Evolutionary conservation across 1,284 basidiomycete genomes (phyloP).

Genomic region (Cryptococcus floricola): DNA sequence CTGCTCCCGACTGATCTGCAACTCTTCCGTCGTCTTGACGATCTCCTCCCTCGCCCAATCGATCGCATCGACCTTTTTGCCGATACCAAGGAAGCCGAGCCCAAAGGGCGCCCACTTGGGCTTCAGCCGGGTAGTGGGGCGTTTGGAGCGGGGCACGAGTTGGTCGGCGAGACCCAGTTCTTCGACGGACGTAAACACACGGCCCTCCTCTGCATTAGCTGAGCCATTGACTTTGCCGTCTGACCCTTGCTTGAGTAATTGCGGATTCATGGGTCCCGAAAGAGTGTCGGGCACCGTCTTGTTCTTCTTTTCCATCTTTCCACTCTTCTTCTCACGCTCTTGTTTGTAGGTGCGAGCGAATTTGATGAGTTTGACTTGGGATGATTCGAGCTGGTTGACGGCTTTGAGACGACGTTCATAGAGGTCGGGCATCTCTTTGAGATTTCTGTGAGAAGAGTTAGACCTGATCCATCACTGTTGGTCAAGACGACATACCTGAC

Average conservation of each 20-base stretch:
- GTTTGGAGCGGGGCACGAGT: slow-evolving; percentile 63
- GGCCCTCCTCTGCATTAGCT: slow-evolving; percentile 3
- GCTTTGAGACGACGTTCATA: slow-evolving; percentile 60
- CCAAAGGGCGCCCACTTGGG: slow-evolving; percentile 58
- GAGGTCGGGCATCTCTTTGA: slow-evolving; percentile 61
- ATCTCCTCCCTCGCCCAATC: slow-evolving; percentile 65
- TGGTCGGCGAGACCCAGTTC: slow-evolving; percentile 51
- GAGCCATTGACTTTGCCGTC: neutral
- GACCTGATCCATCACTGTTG: neutral
- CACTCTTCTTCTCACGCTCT: slow-evolving; percentile 28
- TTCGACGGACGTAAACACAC: slow-evolving; percentile 8
- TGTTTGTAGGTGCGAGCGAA: slow-evolving; percentile 50
- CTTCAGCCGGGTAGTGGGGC: slow-evolving; percentile 75
- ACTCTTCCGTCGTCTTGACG: slow-evolving; percentile 25
- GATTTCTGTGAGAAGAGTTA: slow-evolving; percentile 44
- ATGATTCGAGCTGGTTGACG: slow-evolving; percentile 61
- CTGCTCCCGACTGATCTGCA: slow-evolving; percentile 44
- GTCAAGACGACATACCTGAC: slow-evolving; percentile 54
- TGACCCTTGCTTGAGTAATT: slow-evolving; percentile 14
- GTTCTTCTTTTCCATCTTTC: slow-evolving; percentile 34
- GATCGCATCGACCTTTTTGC: slow-evolving; percentile 83
- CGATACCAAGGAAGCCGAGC: slow-evolving; percentile 59
- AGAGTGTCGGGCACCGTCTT: slow-evolving; percentile 36
- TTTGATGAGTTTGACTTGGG: slow-evolving; percentile 60
- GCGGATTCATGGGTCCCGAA: slow-evolving; percentile 30